Percentiles rank a stretch among this genome's conserved stretches.
Evolutionary conservation across 78 protist genomes (phyloP).

Genomic region (Dictyostelium capitatum): DNA sequence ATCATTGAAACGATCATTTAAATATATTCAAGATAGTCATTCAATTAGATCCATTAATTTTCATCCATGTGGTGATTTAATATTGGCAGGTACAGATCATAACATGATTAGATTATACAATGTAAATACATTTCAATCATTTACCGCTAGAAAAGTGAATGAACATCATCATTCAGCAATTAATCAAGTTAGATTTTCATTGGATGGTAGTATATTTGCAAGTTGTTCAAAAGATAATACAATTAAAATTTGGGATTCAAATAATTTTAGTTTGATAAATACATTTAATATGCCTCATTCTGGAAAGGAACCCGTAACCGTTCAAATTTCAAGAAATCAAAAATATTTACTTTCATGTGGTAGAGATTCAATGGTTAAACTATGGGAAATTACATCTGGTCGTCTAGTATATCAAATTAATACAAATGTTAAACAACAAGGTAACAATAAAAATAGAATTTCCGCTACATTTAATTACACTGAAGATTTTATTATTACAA

Average conservation of each 20-base stretch:
- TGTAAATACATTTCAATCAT: constrained; percentile 74
- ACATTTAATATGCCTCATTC: constrained; percentile 70
- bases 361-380: constrained; percentile 70
- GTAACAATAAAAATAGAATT: constrained; percentile 68
- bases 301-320: constrained; percentile 63
- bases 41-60: constrained; percentile 78
- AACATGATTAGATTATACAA: constrained; percentile 86
- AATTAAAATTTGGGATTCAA: constrained; percentile 86
- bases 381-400: constrained; percentile 87
- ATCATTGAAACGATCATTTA: constrained; percentile 77
- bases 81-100: constrained; percentile 86
- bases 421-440: constrained; percentile 43
- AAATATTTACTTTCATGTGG: constrained; percentile 87
- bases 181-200: constrained; percentile 71
- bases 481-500: constrained; percentile 83
- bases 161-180: constrained; percentile 86
- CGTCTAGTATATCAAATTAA: constrained; percentile 40
- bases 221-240: constrained; percentile 79
- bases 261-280: constrained; percentile 27
- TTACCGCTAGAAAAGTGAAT: constrained; percentile 61
- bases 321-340: constrained; percentile 71
- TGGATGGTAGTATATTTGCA: constrained; percentile 84
- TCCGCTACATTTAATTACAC: constrained; percentile 76
- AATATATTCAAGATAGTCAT: constrained; percentile 83
- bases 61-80: constrained; percentile 89